Evolutionary conservation across 73 alveolate genomes (phyloP), one percentile per base, ranked within the genome.

Genomic region (Tetrahymena borealis): DNA sequence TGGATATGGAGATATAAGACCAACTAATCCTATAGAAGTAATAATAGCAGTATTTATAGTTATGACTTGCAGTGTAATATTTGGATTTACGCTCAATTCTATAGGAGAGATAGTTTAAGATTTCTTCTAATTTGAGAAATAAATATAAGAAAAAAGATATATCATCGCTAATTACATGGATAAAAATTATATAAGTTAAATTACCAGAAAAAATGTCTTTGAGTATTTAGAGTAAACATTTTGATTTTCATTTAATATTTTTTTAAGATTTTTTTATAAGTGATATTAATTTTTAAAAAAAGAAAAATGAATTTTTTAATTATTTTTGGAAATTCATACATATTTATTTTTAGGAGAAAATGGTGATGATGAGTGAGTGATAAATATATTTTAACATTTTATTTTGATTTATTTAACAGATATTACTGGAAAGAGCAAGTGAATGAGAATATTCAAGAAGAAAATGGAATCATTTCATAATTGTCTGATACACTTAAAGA

Each of bases 1-100:
- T 6, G 95, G 95, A 11, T 93, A 79, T 93, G 95, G 95, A 0
- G 95, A 93, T 40, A 31, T 85, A 2, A 79, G 78, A 7, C 95
- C 93, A 3, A 60, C 85, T 3, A 60, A 60, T 20, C 85, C 38
- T 15, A 24, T 60, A n/a, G 85, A 60, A 60, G 85, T 60, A 60
- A 35, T 28, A 0, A 16, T 60, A 24, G n/a, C 37, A 7, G 85
- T 60, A 18, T 60, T 60, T 60, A 32, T 60, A 0, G 28, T 60
- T 3, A 60, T 60, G 28, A 60, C 85, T 60, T 60, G 85, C 10
- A 24, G 85, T 10, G 28, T 60, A 60, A 60, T 60, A 35, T 60
- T 60, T 60, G 85, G 85, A 24, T 60, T 60, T 60, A 60, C 85
- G 0, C 85, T 60, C 11, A 60, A 60, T 60, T 60, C 85, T 60